Evolutionary conservation across 169 alveolate genomes (phyloP).

Genomic region (Plasmodium coatneyi): DNA sequence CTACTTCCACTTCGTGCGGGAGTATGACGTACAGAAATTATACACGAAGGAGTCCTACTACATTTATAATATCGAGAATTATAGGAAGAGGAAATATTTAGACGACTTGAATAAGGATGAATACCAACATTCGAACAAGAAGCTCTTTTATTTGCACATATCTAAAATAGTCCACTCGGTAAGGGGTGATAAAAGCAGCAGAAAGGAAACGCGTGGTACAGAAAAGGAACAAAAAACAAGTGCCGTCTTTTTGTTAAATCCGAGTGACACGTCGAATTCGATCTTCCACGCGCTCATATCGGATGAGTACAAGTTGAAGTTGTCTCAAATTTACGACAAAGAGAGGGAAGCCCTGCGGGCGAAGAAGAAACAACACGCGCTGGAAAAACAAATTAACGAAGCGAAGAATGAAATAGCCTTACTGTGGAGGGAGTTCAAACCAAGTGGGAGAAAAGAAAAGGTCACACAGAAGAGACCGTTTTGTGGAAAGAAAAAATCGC

Average conservation of each 20-base stretch:
- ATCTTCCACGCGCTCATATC: conserved; percentile 46
- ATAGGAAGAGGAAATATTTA: conserved; percentile 27
- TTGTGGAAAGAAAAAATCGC: neutral
- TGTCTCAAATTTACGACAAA: conserved; percentile 7
- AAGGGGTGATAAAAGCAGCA: neutral
- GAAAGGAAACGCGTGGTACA: neutral
- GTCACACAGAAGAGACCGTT: neutral
- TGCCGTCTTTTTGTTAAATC: conserved; percentile 8
- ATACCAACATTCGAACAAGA: conserved; percentile 14
- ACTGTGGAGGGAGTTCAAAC: neutral
- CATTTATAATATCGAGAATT: conserved; percentile 51
- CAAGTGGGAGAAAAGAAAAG: neutral
- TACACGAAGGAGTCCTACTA: conserved; percentile 16
- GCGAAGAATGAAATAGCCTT: neutral
- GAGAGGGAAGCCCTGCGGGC: neutral
- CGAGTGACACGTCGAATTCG: conserved; percentile 31
- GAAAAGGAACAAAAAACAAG: conserved; percentile 2
- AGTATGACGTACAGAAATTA: conserved; percentile 43
- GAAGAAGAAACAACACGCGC: neutral
- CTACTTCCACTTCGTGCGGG: neutral
- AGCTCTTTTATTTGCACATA: conserved; percentile 32
- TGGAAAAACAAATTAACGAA: neutral
- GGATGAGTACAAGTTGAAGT: neutral
- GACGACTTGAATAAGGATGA: conserved; percentile 44
- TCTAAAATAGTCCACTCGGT: conserved; percentile 23